A percentile compares a stretch with the other conserved stretches of the same genome.
phyloP scores from a whole-genome alignment of 352 stramenopile genomes.

The Phytophthora podocarpi region DNA sequence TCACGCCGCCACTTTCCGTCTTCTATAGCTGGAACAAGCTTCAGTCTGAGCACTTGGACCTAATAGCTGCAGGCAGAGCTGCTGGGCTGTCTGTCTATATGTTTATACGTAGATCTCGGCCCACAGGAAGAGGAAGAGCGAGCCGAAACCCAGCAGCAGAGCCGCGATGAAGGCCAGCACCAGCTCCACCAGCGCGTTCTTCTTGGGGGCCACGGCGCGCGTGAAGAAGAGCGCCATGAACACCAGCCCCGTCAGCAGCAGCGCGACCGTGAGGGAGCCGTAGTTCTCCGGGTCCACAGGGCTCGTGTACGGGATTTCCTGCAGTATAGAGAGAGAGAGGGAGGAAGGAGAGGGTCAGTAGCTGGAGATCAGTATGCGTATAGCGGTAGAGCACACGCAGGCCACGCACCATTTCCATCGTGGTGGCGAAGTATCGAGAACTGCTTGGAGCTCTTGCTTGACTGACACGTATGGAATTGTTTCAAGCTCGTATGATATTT shows the following conservation, averaged over 20 bases:
- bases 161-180: slow-evolving; percentile 67
- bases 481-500: slow-evolving; percentile 6
- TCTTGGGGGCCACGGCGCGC: slow-evolving; percentile 71
- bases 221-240: slow-evolving; percentile 88
- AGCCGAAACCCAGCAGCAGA: slow-evolving; percentile 78
- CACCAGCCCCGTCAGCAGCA: slow-evolving; percentile 73
- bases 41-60: slow-evolving; percentile 1
- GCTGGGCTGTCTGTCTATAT: neutral
- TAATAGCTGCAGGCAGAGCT: neutral
- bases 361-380: neutral
- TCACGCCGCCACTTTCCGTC: neutral
- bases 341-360: neutral
- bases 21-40: slow-evolving; percentile 26
- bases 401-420: slow-evolving; percentile 51
- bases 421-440: slow-evolving; percentile 29
- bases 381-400: neutral
- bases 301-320: slow-evolving; percentile 87
- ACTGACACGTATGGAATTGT: slow-evolving; percentile 47
- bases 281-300: slow-evolving; percentile 76
- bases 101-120: slow-evolving; percentile 88
- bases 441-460: slow-evolving; percentile 28
- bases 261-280: slow-evolving; percentile 58
- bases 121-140: slow-evolving; percentile 89
- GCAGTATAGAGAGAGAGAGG: neutral
- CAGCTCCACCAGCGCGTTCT: slow-evolving; percentile 78